Percentiles rank a stretch among this genome's conserved stretches.
These are phyloP conservation scores for Chrysoporthe cubensis DNA, from an alignment of 2,329 filamentous ascomycete species.

Conservation along the genomic window DNA sequence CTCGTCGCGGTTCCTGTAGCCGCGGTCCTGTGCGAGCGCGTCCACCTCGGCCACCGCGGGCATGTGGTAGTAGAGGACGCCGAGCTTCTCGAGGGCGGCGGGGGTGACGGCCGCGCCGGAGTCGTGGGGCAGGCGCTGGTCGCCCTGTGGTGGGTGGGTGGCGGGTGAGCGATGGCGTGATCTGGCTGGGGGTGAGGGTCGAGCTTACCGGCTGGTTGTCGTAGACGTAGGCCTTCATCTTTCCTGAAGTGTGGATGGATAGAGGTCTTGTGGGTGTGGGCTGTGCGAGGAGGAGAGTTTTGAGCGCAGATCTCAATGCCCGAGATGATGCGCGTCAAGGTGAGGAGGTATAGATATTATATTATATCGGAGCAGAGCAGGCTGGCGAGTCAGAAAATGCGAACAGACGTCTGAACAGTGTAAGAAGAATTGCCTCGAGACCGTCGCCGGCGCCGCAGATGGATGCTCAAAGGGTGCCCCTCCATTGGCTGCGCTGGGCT, in stretches of 20 bases:
- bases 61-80: conserved; percentile 78
- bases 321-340: not conserved
- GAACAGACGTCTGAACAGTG: not conserved
- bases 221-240: conserved; percentile 63
- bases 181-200: not conserved
- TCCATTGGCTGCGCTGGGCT: conserved; percentile 25
- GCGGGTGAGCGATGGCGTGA: conserved; percentile 23
- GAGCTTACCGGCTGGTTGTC: conserved; percentile 56
- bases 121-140: conserved; percentile 90
- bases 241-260: conserved; percentile 29
- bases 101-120: conserved; percentile 72
- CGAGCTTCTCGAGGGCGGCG: conserved; percentile 71
- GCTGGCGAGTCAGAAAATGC: not conserved
- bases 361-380: not conserved
- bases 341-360: not conserved
- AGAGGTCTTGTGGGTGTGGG: not conserved
- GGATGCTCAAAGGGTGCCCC: conserved; percentile 20
- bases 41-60: conserved; percentile 70
- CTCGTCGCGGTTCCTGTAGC: conserved; percentile 94
- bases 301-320: not conserved
- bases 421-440: conserved; percentile 7
- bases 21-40: conserved; percentile 71
- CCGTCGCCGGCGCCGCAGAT: conserved; percentile 18
- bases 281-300: conserved; percentile 35
- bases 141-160: conserved; percentile 63